Evolutionary conservation across 164 flowering plant species (phyloP), one percentile per base, ranked within the genome.

Genomic region (Stephania cephalantha): DNA sequence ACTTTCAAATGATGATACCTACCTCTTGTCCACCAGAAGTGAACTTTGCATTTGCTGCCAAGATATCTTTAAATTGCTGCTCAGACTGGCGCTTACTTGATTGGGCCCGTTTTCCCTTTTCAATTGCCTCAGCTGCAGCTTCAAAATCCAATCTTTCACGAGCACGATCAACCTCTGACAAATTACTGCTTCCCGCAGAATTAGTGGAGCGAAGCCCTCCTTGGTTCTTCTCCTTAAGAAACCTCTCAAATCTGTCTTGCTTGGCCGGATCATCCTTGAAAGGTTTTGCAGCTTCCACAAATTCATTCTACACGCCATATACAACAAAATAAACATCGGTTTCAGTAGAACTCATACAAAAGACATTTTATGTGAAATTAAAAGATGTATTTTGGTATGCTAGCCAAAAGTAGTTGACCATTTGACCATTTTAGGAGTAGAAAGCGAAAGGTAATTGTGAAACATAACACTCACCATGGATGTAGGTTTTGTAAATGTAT

Each of bases 121-220:
- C 82, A 73, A 92, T 84, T 67, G 88, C 86, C 82, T 89, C 98
- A 68, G 91, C 98, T 69, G 95, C 98, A 78, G 97, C 93, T 84
- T 95, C 99, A 87, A 95, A 95, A 78, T 93, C 98, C 79, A 95
- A 80, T 76, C 95, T 90, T 83, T 95, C 98, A 80, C 87, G 95
- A 61, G 99, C 99, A 78, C 99, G 98, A 78, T 86, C 91, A 77
- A 81, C 82, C 83, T 95, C 98, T 25, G 98, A 90, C 97, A 95
- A 86, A 65, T 80, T 70, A 78, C 83, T 88, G 72, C 88, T 76
- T 71, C 93, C 91, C 73, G 84, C 83, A 71, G 91, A 85, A 69
- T 82, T 79, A 52, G 82, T 86, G 46, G 93, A 74, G 46, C 97
- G 93, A 77, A 95, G 94, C 31, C 99, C 99, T 71, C 99, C 99